phyloP scores from a whole-genome alignment of 257 asterid genomes.

The Voacanga thouarsii region DNA sequence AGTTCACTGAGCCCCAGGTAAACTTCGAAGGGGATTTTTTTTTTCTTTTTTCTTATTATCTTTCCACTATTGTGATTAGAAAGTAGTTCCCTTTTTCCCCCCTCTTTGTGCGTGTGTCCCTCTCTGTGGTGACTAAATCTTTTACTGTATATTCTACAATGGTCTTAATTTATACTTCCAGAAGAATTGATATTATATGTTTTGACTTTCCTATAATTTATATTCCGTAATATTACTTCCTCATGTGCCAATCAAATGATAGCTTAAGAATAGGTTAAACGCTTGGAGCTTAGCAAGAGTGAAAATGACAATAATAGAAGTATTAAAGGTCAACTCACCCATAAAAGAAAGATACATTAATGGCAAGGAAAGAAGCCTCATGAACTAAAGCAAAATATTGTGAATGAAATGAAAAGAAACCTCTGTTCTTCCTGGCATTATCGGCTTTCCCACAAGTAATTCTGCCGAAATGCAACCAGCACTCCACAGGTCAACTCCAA shows the following conservation, averaged over 20 bases:
- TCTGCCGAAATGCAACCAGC: constrained; percentile 96
- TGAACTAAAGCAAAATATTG: not conserved
- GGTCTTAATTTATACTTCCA: not conserved
- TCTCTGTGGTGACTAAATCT: not conserved
- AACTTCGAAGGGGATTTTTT: not conserved
- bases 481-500: constrained; percentile 93
- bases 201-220: too few species aligned
- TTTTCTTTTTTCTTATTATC: not conserved
- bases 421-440: constrained; percentile 94
- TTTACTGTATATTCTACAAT: not conserved
- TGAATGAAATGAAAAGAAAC: constrained; percentile 29
- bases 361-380: not conserved
- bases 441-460: constrained; percentile 79
- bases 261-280: not conserved
- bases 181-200: too few species aligned
- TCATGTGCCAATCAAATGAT: too few species aligned
- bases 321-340: not conserved
- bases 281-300: not conserved
- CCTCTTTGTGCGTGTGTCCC: not conserved
- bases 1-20: constrained; percentile 82
- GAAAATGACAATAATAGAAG: not conserved
- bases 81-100: too few species aligned
- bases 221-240: too few species aligned
- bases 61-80: not conserved
- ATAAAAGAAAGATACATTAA: not conserved